phyloP scores from a whole-genome alignment of 208 protist species.

The Wallacemonas sp. region DNA sequence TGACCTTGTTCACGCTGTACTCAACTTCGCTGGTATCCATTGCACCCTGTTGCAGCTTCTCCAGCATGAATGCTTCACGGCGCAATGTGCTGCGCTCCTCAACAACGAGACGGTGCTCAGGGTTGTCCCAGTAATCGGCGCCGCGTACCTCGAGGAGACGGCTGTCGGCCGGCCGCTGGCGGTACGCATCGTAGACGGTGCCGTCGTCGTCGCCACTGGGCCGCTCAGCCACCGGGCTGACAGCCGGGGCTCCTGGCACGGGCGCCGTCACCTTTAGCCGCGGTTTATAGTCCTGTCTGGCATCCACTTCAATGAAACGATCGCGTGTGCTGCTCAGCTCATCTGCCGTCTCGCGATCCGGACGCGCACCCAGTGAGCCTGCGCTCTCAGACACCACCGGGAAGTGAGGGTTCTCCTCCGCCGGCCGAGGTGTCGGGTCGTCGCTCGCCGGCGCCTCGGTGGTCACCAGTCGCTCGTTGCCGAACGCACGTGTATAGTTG shows the following conservation, averaged over 20 bases:
- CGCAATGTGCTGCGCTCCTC: constrained; percentile 40
- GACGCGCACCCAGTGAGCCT: too few species aligned
- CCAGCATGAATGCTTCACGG: constrained; percentile 32
- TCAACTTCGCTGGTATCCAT: constrained; percentile 76
- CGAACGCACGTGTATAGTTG: neutral
- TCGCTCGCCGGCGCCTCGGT: constrained; percentile 1
- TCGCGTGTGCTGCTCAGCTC: neutral
- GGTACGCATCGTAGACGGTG: constrained; percentile 64
- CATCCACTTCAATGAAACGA: constrained; percentile 35
- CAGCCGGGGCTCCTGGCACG: neutral
- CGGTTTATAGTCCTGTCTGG: constrained; percentile 38
- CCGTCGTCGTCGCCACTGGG: constrained; percentile 2
- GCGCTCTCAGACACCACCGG: constrained; percentile 13
- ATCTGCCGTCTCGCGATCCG: too few species aligned
- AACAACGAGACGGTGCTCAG: constrained; percentile 38
- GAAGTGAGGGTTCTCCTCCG: constrained; percentile 68
- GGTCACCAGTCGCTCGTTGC: constrained; percentile 2
- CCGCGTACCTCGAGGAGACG: constrained; percentile 49
- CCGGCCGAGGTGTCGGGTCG: constrained; percentile 27
- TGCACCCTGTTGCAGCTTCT: constrained; percentile 63
- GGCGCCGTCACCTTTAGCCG: constrained; percentile 1
- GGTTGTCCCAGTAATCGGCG: constrained; percentile 67
- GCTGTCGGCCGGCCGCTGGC: constrained; percentile 53
- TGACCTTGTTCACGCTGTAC: constrained; percentile 58
- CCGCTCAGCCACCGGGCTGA: neutral